Percentiles rank a stretch among this genome's conserved stretches.
Evolutionary conservation across 345 rosid species (phyloP).

Genomic region (Syzygium grande): DNA sequence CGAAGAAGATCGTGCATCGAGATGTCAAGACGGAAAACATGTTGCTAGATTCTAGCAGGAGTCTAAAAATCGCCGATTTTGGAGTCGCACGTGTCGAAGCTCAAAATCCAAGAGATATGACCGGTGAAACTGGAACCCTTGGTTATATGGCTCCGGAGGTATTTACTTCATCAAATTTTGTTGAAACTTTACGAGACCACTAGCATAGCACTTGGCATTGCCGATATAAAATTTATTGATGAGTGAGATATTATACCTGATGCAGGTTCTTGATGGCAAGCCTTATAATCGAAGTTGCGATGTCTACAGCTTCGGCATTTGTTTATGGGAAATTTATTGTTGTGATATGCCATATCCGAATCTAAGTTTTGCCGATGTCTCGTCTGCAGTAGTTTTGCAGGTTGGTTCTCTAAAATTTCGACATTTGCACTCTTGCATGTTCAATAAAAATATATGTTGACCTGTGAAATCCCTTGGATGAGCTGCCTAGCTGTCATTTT

Average conservation of each 20-base stretch:
- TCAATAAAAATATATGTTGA: neutral
- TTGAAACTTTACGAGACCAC: neutral
- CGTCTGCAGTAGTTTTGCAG: constrained; percentile 45
- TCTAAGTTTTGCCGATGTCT: constrained; percentile 34
- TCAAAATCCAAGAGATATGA: constrained; percentile 44
- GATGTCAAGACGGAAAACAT: constrained; percentile 44
- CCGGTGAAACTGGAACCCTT: constrained; percentile 46
- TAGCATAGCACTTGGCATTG: neutral
- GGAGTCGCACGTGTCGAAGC: constrained; percentile 53
- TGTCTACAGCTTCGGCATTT: constrained; percentile 48
- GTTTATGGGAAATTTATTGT: constrained; percentile 49
- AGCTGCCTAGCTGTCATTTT: neutral
- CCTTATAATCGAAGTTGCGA: constrained; percentile 43
- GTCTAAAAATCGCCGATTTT: constrained; percentile 42
- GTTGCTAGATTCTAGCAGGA: constrained; percentile 28
- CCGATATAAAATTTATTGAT: neutral
- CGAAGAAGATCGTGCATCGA: constrained; percentile 45
- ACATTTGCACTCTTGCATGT: neutral
- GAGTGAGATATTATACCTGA: neutral
- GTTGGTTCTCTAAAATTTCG: constrained; percentile 3
- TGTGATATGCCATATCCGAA: constrained; percentile 45
- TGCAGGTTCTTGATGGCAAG: constrained; percentile 41
- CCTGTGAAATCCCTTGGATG: neutral
- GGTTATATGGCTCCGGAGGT: constrained; percentile 59
- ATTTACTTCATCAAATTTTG: neutral